Evolutionary conservation across 2,329 filamentous ascomycete genomes (phyloP).

Genomic region (Diaporthe vexans): DNA sequence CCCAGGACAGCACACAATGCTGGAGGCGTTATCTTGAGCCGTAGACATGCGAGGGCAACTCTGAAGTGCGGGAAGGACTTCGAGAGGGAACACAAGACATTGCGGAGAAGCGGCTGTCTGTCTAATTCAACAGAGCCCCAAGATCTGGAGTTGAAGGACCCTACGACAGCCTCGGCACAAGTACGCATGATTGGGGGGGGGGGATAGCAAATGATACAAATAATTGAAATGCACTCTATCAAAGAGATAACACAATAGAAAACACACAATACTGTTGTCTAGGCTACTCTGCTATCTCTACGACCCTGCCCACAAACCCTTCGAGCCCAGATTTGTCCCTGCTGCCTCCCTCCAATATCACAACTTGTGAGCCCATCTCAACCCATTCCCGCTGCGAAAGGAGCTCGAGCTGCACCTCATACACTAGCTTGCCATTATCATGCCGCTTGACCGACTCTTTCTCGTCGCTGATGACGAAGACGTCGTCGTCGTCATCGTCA

Average conservation of each 20-base stretch:
- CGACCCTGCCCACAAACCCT: constrained; percentile 78
- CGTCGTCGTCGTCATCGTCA: constrained; percentile 62
- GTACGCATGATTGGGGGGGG: not conserved
- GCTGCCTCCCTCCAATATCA: constrained; percentile 80
- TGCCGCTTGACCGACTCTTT: constrained; percentile 53
- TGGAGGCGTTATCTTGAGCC: not conserved
- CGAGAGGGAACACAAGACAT: not conserved
- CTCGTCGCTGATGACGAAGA: constrained; percentile 70
- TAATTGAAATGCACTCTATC: not conserved
- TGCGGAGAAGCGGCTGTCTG: not conserved
- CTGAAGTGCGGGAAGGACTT: not conserved
- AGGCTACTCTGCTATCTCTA: constrained; percentile 70
- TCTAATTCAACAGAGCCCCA: not conserved
- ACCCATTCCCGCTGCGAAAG: constrained; percentile 80
- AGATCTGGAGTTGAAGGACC: not conserved
- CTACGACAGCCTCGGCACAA: not conserved
- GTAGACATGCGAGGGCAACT: not conserved
- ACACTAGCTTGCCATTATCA: constrained; percentile 49
- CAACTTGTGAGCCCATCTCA: constrained; percentile 77
- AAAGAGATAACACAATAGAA: not conserved
- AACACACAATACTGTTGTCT: not conserved
- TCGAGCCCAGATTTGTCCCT: constrained; percentile 77
- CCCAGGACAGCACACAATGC: not conserved
- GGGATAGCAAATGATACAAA: not conserved
- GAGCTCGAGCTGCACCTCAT: constrained; percentile 77